Evolutionary conservation across 1,284 basidiomycete genomes (phyloP), one percentile per base, ranked within the genome.

Genomic region (Cutaneotrichosporon dermatis): DNA sequence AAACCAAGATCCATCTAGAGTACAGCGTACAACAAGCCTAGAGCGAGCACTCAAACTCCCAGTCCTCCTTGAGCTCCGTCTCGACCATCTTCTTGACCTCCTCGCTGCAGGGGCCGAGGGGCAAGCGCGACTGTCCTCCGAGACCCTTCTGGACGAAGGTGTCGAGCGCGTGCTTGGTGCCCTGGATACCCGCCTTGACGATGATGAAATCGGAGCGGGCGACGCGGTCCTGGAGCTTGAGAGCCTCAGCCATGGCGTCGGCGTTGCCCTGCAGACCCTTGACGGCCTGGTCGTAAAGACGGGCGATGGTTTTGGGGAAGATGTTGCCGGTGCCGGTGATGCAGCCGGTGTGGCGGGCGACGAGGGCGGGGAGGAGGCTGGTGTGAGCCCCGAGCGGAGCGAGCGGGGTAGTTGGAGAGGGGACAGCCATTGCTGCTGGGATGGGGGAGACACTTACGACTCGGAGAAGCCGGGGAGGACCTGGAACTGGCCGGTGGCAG

Each of bases 261-360:
- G 83, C 79, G 71, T 83, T 78, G 6, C 77, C 75, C 51, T 69
- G 64, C 51, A 80, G 62, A 11, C 78, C 79, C 56, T 74, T 72
- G 36, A 75, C 58, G 2, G 75, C 85, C 12, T 86, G 72, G 51
- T 82, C 76, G 72, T 85, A 87, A 39, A 91, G 72, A 66, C 80
- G 80, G 34, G 78, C 79, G 71, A 91, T 89, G 13, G 86, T 79
- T 69, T 89, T 90, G 8, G 89, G 90, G 53, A 86, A 80, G 61
- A 91, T 78, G 76, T 92, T 92, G 11, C 88, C 88, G 7, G 88
- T 83, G 2, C 88, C 87, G 39, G 84, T 85, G 69, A 91, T 90
- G 55, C 83, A 80, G 1, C 88, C 88, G 34, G 86, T 55, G 66
- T 78, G 77, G 6, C 85, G 84, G 0, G 86, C 84, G 54, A 87